A percentile compares a stretch with the other conserved stretches of the same genome.
These are phyloP conservation scores for Malassezia psittaci DNA, from an alignment of 1,284 basidiomycete species.

Conservation along the genomic window DNA sequence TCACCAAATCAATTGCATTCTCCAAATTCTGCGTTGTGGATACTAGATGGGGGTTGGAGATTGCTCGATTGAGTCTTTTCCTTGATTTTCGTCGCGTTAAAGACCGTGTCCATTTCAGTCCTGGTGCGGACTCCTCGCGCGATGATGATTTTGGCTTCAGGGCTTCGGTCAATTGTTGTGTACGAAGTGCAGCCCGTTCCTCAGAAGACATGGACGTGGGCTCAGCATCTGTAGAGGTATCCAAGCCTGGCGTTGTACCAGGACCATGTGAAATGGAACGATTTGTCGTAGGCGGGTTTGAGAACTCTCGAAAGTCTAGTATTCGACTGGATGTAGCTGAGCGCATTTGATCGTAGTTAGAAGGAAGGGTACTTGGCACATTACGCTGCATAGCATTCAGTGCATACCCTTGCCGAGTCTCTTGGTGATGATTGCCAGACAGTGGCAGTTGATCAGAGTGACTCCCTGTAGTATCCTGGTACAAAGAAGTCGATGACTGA, in stretches of 20 bases:
- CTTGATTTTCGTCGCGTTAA: constrained; percentile 10
- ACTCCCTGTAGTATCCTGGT: background rate
- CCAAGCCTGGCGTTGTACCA: too few relatives aligned
- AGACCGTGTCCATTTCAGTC: constrained; percentile 12
- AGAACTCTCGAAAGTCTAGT: background rate
- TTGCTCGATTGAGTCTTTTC: constrained; percentile 10
- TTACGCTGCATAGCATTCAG: background rate
- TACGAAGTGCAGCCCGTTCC: constrained; percentile 1
- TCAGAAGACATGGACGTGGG: background rate
- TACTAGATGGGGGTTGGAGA: constrained; percentile 15
- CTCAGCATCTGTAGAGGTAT: background rate
- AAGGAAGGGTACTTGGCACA: background rate
- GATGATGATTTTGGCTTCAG: constrained; percentile 2
- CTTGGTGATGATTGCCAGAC: background rate
- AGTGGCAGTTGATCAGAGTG: background rate
- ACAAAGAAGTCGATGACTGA: background rate
- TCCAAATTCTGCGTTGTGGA: constrained; percentile 16
- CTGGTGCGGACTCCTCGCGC: constrained; percentile 1
- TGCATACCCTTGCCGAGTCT: background rate
- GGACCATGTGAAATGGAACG: background rate
- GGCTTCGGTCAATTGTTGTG: constrained; percentile 8
- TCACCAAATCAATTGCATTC: constrained; percentile 13
- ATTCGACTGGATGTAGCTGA: background rate
- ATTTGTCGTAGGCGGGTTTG: background rate
- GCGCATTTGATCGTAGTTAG: background rate